A percentile compares a stretch with the other conserved stretches of the same genome.
These are phyloP conservation scores for Udeniomyces megalosporus DNA, from an alignment of 768 basidiomycete genomes.

Conservation along the genomic window DNA sequence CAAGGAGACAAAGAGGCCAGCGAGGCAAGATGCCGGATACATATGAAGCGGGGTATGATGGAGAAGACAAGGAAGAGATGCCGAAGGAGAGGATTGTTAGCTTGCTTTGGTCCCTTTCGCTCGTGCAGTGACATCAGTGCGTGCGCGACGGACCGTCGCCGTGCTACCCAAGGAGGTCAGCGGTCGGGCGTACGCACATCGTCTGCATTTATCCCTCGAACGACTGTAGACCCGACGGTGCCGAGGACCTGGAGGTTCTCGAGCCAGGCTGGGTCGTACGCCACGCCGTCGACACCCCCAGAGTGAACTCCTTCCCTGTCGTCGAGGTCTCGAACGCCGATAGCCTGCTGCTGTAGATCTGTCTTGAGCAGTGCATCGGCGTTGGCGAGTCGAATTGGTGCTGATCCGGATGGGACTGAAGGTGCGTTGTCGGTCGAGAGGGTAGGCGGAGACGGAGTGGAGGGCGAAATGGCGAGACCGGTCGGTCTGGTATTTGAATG, in stretches of 20 bases:
- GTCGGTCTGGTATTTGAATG: no score
- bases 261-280: background rate
- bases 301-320: conserved; percentile 14
- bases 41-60: no score
- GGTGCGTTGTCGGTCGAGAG: background rate
- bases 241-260: conserved; percentile 1
- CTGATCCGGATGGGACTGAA: background rate
- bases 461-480: background rate
- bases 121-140: no score
- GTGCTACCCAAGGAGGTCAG: background rate
- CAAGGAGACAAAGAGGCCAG: background rate
- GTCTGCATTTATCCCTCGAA: conserved; percentile 6
- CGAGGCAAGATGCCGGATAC: no score
- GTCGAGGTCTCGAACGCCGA: background rate
- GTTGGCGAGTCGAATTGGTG: background rate
- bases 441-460: conserved; percentile 5
- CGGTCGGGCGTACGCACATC: background rate
- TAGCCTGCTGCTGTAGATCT: background rate
- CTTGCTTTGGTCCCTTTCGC: background rate
- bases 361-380: background rate
- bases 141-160: no score
- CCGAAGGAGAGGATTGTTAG: background rate
- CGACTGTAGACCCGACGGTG: background rate
- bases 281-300: conserved; percentile 5
- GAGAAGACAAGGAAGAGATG: background rate